Conservation (phyloP, 2,329 filamentous ascomycete species). For the Cladophialophora carrionii region DNA sequence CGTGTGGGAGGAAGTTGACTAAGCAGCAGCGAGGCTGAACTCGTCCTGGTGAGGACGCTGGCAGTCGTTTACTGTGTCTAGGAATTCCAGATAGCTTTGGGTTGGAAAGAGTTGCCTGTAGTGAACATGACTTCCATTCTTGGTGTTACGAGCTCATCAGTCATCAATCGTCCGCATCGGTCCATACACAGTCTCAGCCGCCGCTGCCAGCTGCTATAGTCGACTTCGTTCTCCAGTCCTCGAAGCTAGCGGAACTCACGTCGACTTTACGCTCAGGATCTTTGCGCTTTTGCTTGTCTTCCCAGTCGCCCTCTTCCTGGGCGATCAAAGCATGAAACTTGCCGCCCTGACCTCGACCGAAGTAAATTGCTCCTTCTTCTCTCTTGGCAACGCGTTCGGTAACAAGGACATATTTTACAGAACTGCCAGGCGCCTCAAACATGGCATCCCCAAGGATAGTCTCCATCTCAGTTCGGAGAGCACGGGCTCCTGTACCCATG, state of each 20-base stretch:
- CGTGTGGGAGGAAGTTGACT: neutral
- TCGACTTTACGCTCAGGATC: constrained; percentile 34
- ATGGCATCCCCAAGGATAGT: constrained; percentile 76
- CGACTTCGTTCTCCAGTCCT: constrained; percentile 51
- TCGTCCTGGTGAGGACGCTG: neutral
- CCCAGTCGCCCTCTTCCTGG: constrained; percentile 56
- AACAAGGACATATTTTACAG: constrained; percentile 72
- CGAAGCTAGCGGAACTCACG: constrained; percentile 45
- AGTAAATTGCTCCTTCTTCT: constrained; percentile 58
- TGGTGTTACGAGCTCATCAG: constrained; percentile 2
- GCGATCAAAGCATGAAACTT: constrained; percentile 57
- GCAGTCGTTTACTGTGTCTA: constrained; percentile 4
- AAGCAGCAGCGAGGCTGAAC: neutral
- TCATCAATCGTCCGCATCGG: constrained; percentile 9
- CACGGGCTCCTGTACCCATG: constrained; percentile 78
- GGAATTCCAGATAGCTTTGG: too few species aligned
- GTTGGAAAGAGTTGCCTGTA: neutral
- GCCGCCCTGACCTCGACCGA: constrained; percentile 56
- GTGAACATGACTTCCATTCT: neutral
- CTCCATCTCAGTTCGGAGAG: constrained; percentile 79
- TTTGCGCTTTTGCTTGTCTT: constrained; percentile 45
- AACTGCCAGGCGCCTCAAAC: constrained; percentile 72
- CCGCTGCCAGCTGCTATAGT: constrained; percentile 40
- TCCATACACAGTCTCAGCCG: constrained; percentile 28
- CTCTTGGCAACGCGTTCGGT: constrained; percentile 70